A percentile compares a stretch with the other conserved stretches of the same genome.
These are phyloP conservation scores for Mycena epipterygia DNA, from an alignment of 768 basidiomycete species.

Conservation along the genomic window DNA sequence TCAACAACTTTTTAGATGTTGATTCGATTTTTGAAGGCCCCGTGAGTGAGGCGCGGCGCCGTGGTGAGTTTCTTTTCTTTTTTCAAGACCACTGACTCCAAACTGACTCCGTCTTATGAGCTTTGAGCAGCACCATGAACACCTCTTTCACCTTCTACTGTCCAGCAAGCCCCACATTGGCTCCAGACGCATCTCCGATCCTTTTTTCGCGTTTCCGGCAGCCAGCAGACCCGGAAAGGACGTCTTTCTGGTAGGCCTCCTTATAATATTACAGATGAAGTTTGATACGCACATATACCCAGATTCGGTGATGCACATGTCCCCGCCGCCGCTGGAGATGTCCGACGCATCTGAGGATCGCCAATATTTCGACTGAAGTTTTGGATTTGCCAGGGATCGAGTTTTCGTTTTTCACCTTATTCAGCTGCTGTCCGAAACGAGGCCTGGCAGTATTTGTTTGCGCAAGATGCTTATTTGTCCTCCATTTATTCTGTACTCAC, in stretches of 20 bases:
- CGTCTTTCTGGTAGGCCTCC: not conserved
- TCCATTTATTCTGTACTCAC: no score
- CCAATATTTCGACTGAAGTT: not conserved
- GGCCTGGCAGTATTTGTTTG: no score
- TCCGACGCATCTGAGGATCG: not conserved
- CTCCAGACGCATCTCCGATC: conserved; percentile 4
- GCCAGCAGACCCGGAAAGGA: not conserved
- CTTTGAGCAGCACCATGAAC: not conserved
- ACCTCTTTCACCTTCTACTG: not conserved
- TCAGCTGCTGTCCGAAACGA: no score
- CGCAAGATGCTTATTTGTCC: no score
- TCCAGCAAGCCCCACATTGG: not conserved
- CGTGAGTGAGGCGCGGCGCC: not conserved
- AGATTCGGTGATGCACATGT: not conserved
- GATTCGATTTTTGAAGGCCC: no score
- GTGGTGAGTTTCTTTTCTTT: not conserved
- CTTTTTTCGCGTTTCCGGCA: not conserved
- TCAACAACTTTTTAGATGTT: no score
- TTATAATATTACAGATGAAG: not conserved
- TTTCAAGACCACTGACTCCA: not conserved
- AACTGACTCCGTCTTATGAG: not conserved
- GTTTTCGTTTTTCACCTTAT: no score
- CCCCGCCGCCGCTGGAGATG: no score
- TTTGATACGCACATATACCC: not conserved
- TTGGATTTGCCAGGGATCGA: not conserved